Conservation (phyloP, 2,329 filamentous ascomycete genomes). For the Fusarium continuum region DNA sequence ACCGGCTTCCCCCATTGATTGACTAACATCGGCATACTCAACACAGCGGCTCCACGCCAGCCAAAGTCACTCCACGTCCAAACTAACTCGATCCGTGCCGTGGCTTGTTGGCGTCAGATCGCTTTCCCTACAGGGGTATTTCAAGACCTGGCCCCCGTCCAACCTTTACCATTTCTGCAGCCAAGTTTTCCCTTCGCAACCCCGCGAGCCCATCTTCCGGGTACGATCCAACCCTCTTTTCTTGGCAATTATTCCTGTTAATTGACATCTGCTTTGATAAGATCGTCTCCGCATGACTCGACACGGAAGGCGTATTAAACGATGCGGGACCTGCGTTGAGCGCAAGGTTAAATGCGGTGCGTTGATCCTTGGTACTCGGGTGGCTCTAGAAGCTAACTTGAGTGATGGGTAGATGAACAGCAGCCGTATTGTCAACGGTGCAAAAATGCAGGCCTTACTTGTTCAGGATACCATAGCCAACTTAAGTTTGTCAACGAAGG, state of each 20-base stretch:
- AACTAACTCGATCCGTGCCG: conserved; percentile 11
- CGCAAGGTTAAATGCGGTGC: conserved; percentile 30
- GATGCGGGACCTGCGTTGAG: conserved; percentile 29
- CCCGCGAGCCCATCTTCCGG: neutral
- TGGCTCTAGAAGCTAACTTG: neutral
- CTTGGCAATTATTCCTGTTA: neutral
- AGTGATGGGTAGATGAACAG: conserved; percentile 11
- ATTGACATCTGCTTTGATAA: neutral
- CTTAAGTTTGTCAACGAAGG: conserved; percentile 29
- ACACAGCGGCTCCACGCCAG: neutral
- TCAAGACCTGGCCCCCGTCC: conserved; percentile 15
- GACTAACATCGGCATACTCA: neutral
- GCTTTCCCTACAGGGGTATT: conserved; percentile 27
- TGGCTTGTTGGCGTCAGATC: neutral
- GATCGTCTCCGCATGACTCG: conserved; percentile 5
- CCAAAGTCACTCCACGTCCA: neutral
- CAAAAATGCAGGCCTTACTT: conserved; percentile 16
- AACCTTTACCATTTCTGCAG: neutral
- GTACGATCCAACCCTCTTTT: neutral
- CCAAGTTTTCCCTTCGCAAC: conserved; percentile 6
- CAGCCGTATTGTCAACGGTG: conserved; percentile 26
- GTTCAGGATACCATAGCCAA: conserved; percentile 23
- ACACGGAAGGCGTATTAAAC: conserved; percentile 27
- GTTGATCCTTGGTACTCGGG: neutral
- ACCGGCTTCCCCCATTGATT: neutral